Base-by-base conservation (phyloP, 139 green algal genomes). In the Chlorella sp. region DNA sequence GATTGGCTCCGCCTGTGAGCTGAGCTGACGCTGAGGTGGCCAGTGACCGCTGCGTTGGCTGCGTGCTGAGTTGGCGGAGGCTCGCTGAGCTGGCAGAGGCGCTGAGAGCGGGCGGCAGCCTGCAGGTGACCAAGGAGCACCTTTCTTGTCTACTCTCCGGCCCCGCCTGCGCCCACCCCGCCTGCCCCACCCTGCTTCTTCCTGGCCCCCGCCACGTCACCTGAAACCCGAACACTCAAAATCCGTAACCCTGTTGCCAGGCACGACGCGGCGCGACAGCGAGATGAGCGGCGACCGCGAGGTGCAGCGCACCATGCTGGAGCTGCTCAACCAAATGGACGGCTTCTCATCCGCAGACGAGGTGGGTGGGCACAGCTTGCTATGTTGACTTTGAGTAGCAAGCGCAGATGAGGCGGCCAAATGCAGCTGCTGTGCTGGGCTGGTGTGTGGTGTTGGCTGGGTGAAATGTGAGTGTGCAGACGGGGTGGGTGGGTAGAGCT, bases 221-320 rank as follows among this genome's bases (percentile, higher is more conserved):
- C 75, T n/a, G n/a, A n/a, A n/a, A n/a, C n/a, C n/a, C n/a, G n/a
- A n/a, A n/a, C n/a, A n/a, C n/a, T n/a, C n/a, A n/a, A n/a, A n/a
- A n/a, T n/a, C n/a, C n/a, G n/a, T n/a, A n/a, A n/a, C n/a, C n/a
- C n/a, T n/a, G n/a, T 30, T 96, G 83, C 97, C 86, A 86, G 91
- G 98, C 83, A 99, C 98, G 24, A 99, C 99, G 94, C 95, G 98
- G 53, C 99, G 99, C 90, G 98, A 99, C 93, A 96, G 91, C 37
- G 98, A 99, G 92, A 92, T 98, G 40, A 96, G 90, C 71, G 97
- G 97, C n/a, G 97, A 99, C 91, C 92, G 97, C 0, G 97, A 99
- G 95, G 97, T 99, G 87, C 98, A 99, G 93, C 95, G 98, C 57
- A 99, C 97, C 57, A 99, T 99, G 98, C 95, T 99, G 26, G 98